Evolutionary conservation across 495 filamentous ascomycete genomes (phyloP), one percentile per base, ranked within the genome.

Genomic region (Sporormia fimetaria): DNA sequence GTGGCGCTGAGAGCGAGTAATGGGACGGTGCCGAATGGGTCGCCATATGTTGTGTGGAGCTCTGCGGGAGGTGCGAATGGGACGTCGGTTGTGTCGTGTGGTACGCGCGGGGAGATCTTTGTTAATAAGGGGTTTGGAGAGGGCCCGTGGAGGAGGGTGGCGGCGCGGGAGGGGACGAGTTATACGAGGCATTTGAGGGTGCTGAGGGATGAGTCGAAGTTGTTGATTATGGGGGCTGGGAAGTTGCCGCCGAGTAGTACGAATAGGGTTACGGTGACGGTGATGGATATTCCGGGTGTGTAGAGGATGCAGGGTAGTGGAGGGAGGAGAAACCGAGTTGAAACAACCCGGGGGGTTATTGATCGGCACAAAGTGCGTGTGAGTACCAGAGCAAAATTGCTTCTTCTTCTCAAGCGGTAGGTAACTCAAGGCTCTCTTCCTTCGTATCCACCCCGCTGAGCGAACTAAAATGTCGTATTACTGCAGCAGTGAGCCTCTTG

Each of bases 91-190:
- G 74, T 73, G 21, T 76, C 70, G 44, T 61, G 62, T 5, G 69
- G 69, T 0, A 67, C 63, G 6, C 51, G 63, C 23, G 57, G 58
- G n/a, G 58, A 70, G 15, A 46, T 83, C 2, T 83, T 75, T 36
- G 51, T 74, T 16, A 83, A 81, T 47, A 57, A 63, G 24, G 62
- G 57, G 5, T 60, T 79, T 3, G 77, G 75, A 6, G 63, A 67
- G 26, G 65, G 62, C 17, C 55, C 67, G 8, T 81, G 78, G 78
- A 67, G 63, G 25, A 67, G 62, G 44, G 56, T 72, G 2, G 33
- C 55, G 4, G 71, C 69, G 0, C 64, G 63, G 0, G 67, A 74
- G 51, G 49, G 55, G 0, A 54, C 46, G 9, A 64, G 62, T 9
- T 80, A 80, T 45, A 69, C 71, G 3, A 43, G 73, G 3, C 57